phyloP scores from a whole-genome alignment of 2,329 filamentous ascomycete species.

The Venturia effusa region DNA sequence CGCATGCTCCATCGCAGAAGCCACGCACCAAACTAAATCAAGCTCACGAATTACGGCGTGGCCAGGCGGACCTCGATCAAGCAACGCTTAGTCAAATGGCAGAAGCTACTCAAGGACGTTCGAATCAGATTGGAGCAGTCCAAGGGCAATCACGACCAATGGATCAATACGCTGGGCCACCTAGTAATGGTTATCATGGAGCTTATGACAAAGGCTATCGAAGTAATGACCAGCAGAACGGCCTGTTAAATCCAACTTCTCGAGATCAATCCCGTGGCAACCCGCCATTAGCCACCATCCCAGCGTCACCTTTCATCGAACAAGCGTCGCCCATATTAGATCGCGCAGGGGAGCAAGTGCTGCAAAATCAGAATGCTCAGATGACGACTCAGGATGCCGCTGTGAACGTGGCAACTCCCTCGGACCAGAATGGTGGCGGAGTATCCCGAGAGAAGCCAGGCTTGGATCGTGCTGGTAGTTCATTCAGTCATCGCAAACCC shows the following conservation, averaged over 20 bases:
- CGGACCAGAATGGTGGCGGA: neutral
- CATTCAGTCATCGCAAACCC: conserved; percentile 4
- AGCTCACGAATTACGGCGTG: conserved; percentile 66
- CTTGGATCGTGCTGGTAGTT: neutral
- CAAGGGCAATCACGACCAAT: neutral
- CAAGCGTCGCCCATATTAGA: conserved; percentile 9
- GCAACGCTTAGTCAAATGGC: conserved; percentile 72
- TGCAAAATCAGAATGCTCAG: neutral
- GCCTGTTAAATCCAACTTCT: neutral
- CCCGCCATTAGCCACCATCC: conserved; percentile 12
- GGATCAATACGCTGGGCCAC: neutral
- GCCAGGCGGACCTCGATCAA: conserved; percentile 73
- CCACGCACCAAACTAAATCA: conserved; percentile 62
- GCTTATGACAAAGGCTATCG: neutral
- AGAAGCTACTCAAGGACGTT: conserved; percentile 42
- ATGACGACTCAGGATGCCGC: neutral
- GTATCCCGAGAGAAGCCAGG: neutral
- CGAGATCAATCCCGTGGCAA: neutral
- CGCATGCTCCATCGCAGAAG: conserved; percentile 59
- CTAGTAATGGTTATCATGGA: neutral
- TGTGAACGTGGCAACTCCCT: neutral
- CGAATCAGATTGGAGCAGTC: neutral
- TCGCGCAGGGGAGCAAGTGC: neutral
- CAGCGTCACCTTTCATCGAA: conserved; percentile 12
- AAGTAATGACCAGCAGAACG: conserved; percentile 7